phyloP scores from a whole-genome alignment of 2,329 filamentous ascomycete species.

The Curvularia spicifera region DNA sequence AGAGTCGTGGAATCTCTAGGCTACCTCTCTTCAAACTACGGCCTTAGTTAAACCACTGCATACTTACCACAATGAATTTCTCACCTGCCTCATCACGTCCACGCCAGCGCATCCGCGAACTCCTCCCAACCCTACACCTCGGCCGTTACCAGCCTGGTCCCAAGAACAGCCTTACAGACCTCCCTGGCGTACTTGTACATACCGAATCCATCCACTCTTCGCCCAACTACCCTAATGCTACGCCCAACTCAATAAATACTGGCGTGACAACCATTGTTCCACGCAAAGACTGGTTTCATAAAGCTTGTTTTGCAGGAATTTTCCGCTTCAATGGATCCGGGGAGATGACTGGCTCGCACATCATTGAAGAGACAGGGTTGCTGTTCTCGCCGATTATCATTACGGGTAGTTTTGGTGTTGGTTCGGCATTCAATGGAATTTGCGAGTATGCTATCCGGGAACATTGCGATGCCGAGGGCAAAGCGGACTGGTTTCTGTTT shows the following conservation, averaged over 20 bases:
- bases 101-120: conserved; percentile 48
- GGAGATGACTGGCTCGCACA: conserved; percentile 67
- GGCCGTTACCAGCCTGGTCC: conserved; percentile 49
- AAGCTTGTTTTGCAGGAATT: conserved; percentile 52
- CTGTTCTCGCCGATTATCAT: conserved; percentile 66
- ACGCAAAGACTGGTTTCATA: conserved; percentile 51
- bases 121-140: conserved; percentile 48
- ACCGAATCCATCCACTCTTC: conserved; percentile 50
- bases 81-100: conserved; percentile 10
- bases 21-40: neutral
- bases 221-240: conserved; percentile 34
- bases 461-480: conserved; percentile 50
- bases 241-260: conserved; percentile 48
- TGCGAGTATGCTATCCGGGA: conserved; percentile 62
- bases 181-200: conserved; percentile 53
- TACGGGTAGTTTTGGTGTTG: conserved; percentile 65
- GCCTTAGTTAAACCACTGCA: neutral
- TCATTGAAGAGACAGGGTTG: conserved; percentile 67
- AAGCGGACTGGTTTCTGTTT: conserved; percentile 60
- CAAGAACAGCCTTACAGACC: conserved; percentile 54
- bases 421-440: conserved; percentile 65
- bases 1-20: too few relatives aligned
- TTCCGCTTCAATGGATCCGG: conserved; percentile 70
- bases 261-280: conserved; percentile 55
- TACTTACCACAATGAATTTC: conserved; percentile 16